These are phyloP conservation scores for Candida morakotiae DNA, from an alignment of 805 yeast genomes.

Conservation along the genomic window DNA sequence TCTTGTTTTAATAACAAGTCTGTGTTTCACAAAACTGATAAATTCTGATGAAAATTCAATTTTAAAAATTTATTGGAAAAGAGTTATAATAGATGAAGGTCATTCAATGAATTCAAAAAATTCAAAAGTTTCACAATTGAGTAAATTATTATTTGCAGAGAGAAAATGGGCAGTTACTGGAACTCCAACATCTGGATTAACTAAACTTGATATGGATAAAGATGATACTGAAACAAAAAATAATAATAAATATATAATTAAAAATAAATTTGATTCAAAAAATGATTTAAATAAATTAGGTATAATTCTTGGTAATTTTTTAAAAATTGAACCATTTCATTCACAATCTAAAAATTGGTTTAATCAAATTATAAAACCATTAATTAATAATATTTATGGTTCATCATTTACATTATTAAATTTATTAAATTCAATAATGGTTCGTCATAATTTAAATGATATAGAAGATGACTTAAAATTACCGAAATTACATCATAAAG, in stretches of 20 bases:
- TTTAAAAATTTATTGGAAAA: slow-evolving; percentile 54
- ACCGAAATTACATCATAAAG: slow-evolving; percentile 57
- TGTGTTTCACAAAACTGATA: slow-evolving; percentile 4
- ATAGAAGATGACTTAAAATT: slow-evolving; percentile 52
- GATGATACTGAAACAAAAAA: slow-evolving; percentile 14
- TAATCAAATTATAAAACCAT: slow-evolving; percentile 44
- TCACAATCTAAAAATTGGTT: slow-evolving; percentile 46
- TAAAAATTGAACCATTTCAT: slow-evolving; percentile 57
- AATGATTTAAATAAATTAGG: slow-evolving; percentile 57
- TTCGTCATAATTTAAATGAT: slow-evolving; percentile 53
- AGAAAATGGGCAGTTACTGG: slow-evolving; percentile 75
- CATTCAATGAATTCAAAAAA: slow-evolving; percentile 56
- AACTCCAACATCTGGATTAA: slow-evolving; percentile 70
- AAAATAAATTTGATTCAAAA: slow-evolving; percentile 45
- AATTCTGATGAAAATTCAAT: slow-evolving; percentile 25
- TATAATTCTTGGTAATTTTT: slow-evolving; percentile 45
- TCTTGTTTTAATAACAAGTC: slow-evolving; percentile 45
- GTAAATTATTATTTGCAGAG: slow-evolving; percentile 49
- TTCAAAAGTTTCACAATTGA: slow-evolving; percentile 46
- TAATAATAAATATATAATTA: slow-evolving; percentile 40
- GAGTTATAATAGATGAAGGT: slow-evolving; percentile 74
- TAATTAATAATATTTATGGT: slow-evolving; percentile 35
- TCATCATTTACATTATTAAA: slow-evolving; percentile 38
- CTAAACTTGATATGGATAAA: slow-evolving; percentile 50
- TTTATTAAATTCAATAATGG: slow-evolving; percentile 45